These are phyloP conservation scores for Strobilomyces dryophilus DNA, from an alignment of 768 basidiomycete species.

Conservation along the genomic window DNA sequence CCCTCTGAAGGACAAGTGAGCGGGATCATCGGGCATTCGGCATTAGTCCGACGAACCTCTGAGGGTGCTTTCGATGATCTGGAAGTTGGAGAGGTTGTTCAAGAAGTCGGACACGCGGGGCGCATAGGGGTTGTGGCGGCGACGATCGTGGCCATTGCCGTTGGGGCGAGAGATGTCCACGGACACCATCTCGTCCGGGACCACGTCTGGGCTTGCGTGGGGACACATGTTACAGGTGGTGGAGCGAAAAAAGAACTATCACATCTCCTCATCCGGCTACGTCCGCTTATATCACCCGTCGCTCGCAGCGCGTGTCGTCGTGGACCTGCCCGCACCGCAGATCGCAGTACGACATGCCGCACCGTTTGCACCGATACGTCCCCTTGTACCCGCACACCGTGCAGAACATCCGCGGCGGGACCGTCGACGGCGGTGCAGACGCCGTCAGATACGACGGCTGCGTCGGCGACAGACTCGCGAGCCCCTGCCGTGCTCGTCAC, in stretches of 20 bases:
- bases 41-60: conserved; percentile 57
- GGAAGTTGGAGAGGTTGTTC: conserved; percentile 90
- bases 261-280: no score
- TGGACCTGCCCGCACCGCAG: conserved; percentile 70
- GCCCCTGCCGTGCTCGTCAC: conserved; percentile 41
- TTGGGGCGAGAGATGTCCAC: conserved; percentile 47
- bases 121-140: conserved; percentile 73
- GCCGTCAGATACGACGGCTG: conserved; percentile 73
- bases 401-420: conserved; percentile 71
- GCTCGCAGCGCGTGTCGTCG: conserved; percentile 77
- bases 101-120: conserved; percentile 90
- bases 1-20: conserved; percentile 59
- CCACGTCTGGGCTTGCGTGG: conserved; percentile 47
- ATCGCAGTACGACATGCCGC: conserved; percentile 75
- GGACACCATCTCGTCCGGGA: conserved; percentile 64
- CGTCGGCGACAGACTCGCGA: conserved; percentile 47
- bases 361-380: conserved; percentile 71
- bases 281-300: conserved; percentile 52
- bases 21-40: conserved; percentile 13
- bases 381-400: conserved; percentile 89
- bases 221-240: conserved; percentile 55
- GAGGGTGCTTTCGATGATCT: conserved; percentile 95
- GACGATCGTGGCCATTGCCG: conserved; percentile 40
- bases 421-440: conserved; percentile 49
- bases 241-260: no score